phyloP scores from a whole-genome alignment of 441 rosid species.

The Hura crepitans region DNA sequence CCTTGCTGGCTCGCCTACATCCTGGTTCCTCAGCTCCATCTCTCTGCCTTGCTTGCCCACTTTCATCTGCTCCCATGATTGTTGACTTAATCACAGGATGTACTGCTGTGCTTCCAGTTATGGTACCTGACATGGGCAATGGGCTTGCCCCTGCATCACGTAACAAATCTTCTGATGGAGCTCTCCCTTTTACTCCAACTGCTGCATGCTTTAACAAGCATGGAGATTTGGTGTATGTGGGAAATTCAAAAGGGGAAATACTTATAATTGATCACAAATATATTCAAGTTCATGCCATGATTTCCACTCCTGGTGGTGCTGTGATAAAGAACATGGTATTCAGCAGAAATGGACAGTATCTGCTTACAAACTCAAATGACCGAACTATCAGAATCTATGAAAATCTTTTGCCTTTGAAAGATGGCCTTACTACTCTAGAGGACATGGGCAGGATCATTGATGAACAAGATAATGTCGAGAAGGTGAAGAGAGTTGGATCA shows the following conservation, averaged over 20 bases:
- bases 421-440: conserved; percentile 45
- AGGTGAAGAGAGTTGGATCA: conserved; percentile 67
- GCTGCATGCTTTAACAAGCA: conserved; percentile 91
- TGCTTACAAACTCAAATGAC: conserved; percentile 91
- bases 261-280: conserved; percentile 71
- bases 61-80: conserved; percentile 90
- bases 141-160: conserved; percentile 56
- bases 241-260: conserved; percentile 92
- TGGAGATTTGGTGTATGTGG: conserved; percentile 90
- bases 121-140: conserved; percentile 49
- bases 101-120: conserved; percentile 64
- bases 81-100: conserved; percentile 65
- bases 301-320: conserved; percentile 63
- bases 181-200: conserved; percentile 66
- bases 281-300: conserved; percentile 56
- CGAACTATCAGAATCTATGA: conserved; percentile 85
- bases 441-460: conserved; percentile 44
- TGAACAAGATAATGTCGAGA: conserved; percentile 60
- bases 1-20: conserved; percentile 75
- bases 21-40: conserved; percentile 78
- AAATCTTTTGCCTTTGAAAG: conserved; percentile 78
- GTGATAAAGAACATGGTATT: conserved; percentile 77
- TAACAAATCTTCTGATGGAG: conserved; percentile 58
- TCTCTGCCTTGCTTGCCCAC: conserved; percentile 80
- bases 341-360: conserved; percentile 83